Conservation (phyloP, 805 yeast genomes). For the Hanseniaspora nectarophila region DNA sequence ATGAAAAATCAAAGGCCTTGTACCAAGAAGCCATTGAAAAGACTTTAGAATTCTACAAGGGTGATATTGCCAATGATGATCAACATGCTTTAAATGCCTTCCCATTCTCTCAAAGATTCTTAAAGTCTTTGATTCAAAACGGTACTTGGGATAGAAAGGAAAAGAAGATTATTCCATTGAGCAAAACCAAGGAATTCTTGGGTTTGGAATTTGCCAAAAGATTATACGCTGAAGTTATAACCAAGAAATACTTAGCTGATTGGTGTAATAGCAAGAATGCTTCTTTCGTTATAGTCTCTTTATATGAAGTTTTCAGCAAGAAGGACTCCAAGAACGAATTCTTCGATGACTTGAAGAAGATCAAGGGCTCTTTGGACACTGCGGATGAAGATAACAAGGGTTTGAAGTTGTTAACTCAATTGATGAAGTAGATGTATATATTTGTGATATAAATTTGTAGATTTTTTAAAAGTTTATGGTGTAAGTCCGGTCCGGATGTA, state of each 20-base stretch:
- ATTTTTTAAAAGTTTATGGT: no score
- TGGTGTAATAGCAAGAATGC: conserved; percentile 66
- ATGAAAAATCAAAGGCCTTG: conserved; percentile 28
- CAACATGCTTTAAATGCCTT: conserved; percentile 48
- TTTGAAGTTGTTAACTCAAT: conserved; percentile 39
- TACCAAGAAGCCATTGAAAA: conserved; percentile 43
- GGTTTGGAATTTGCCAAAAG: conserved; percentile 52
- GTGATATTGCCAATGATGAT: conserved; percentile 52
- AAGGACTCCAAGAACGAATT: conserved; percentile 39
- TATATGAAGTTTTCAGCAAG: conserved; percentile 50
- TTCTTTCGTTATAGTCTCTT: conserved; percentile 69
- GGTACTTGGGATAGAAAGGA: conserved; percentile 68
- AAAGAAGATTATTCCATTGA: conserved; percentile 37
- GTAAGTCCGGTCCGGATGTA: background rate
- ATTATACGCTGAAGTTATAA: conserved; percentile 43
- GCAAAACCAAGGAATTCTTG: conserved; percentile 32
- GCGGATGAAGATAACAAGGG: conserved; percentile 49
- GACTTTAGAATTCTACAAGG: conserved; percentile 47
- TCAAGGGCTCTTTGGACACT: conserved; percentile 35
- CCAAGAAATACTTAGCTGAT: conserved; percentile 36
- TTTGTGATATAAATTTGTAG: no score
- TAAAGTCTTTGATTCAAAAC: conserved; percentile 70
- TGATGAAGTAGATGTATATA: conserved; percentile 21
- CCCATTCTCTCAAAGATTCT: conserved; percentile 61
- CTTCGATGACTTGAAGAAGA: conserved; percentile 41